Percentiles rank a stretch among this genome's conserved stretches.
phyloP scores from a whole-genome alignment of 768 basidiomycete species.

The Russula ochroleuca region DNA sequence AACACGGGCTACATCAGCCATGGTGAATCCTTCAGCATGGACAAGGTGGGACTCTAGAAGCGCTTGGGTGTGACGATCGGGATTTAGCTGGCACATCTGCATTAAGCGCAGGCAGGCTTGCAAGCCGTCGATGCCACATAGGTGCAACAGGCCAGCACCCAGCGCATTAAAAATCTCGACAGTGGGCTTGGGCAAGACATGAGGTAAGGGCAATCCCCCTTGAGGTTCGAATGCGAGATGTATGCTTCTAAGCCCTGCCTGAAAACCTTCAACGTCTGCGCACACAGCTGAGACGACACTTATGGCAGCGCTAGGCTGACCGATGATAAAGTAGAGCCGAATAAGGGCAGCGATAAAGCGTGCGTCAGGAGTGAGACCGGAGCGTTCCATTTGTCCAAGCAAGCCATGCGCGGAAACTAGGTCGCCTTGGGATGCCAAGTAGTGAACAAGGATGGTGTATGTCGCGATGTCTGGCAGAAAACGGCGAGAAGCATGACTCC shows the following conservation, averaged over 20 bases:
- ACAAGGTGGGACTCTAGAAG: slow-evolving; percentile 53
- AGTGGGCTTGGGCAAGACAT: slow-evolving; percentile 30
- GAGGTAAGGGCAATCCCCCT: slow-evolving; percentile 17
- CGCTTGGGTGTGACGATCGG: slow-evolving; percentile 52
- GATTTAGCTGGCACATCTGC: slow-evolving; percentile 45
- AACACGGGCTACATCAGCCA: slow-evolving; percentile 45
- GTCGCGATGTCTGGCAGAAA: slow-evolving; percentile 26
- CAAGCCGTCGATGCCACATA: slow-evolving; percentile 48
- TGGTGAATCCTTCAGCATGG: slow-evolving; percentile 40
- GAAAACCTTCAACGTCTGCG: slow-evolving; percentile 3
- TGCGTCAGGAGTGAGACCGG: slow-evolving; percentile 18
- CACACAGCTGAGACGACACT: slow-evolving; percentile 13
- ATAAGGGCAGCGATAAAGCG: slow-evolving; percentile 25
- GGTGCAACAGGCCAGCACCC: slow-evolving; percentile 46
- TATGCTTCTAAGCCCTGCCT: slow-evolving; percentile 1
- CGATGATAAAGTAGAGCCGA: slow-evolving; percentile 20
- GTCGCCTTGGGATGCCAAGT: slow-evolving; percentile 14
- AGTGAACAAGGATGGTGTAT: slow-evolving; percentile 26
- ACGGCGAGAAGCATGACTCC: not conserved
- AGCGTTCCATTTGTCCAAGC: slow-evolving; percentile 14
- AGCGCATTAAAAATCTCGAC: slow-evolving; percentile 57
- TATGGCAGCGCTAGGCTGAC: slow-evolving; percentile 16
- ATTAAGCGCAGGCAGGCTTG: slow-evolving; percentile 51
- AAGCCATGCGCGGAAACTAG: slow-evolving; percentile 6
- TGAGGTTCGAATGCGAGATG: not conserved